Base-by-base conservation (phyloP, 2,329 filamentous ascomycete genomes). In the Diaporthe ilicicola region DNA sequence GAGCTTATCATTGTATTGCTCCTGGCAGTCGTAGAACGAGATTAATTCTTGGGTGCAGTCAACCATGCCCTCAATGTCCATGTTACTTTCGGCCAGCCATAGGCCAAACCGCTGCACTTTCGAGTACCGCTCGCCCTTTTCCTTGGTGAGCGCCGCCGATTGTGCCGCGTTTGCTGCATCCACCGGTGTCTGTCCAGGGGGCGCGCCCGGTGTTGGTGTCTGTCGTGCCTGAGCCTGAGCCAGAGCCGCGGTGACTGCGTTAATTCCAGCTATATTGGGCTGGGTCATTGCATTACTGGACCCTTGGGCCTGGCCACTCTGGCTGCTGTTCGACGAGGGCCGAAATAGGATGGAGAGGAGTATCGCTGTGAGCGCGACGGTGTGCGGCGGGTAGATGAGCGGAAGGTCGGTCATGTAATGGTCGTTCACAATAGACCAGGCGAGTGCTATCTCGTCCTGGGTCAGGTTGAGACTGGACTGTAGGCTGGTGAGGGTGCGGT, bases 401-500 rank as follows among this genome's bases (percentile, higher is more conserved):
- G 94, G 93, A n/a, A 97, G 85, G 79, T 98, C 95, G 9, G 95
- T 97, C 82, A 97, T 91, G 83, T 94, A 97, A 79, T 94, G 93
- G 80, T 98, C 95, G 82, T 97, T 98, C 79, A 97, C 91, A 72
- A 97, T 90, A 1, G 90, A 93, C 85, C 92, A 93, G 37, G 94
- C 93, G 39, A 97, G 86, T 55, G 90, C 88, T 34, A 90, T 86
- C 78, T 98, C 95, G 73, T 97, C 95, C 70, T 90, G 88, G n/a
- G 89, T 89, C 53, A 98, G 85, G 56, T 85, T 84, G 71, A 97
- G 88, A 71, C 93, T 89, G 66, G 85, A 83, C 74, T 93, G 91
- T 53, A 97, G 85, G 53, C 91, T 90, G 5, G 88, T 88, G 37
- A 98, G 85, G 50, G 92, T 94, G 67, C 94, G 93, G 81, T 97